Evolutionary conservation across 75 land plant genomes (phyloP), one percentile per base, ranked within the genome.

Genomic region (Pinus tabuliformis): DNA sequence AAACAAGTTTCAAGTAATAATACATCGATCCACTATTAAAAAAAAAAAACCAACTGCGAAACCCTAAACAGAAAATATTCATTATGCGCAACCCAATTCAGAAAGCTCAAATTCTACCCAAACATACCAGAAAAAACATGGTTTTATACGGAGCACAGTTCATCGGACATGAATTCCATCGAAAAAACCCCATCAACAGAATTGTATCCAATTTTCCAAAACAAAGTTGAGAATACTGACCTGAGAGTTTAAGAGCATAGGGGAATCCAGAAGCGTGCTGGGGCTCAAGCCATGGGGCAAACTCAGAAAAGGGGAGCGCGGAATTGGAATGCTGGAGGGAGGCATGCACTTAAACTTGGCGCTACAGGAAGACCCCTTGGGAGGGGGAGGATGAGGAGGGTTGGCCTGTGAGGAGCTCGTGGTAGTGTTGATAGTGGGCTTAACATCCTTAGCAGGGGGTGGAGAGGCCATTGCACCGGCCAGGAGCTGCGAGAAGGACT

Each of bases 401-500:
- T 9, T 49, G 12, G 54, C 3, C 64, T 62, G 64, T 7, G 64
- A 62, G 54, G 54, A 49, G 62, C 75, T 57, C 24, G 56, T 81
- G 30, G 76, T 71, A 36, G 15, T 62, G 15, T 15, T 13, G 11
- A 62, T 12, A 24, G 72, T 9, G 72, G 72, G 72, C 21, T 68
- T 68, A 68, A 0, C 9, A 33, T 64, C 68, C 59, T 75, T 73
- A 45, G 66, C 68, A 13, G 78, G 83, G 33, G 93, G 93, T 22
- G 95, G 93, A 36, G 98, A 93, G 30, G 81, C 72, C 79, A 91
- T 93, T 14, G 92, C 99, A 1, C 97, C 99, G 59, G 91, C 97
- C 24, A 96, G 89, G 8, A 93, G 88, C 89, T 93, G 94, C 2
- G 99, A 89, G 84, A 96, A 96, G 28, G 97, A 88, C 26, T 88